These are phyloP conservation scores for Leccinum variicolor DNA, from an alignment of 768 basidiomycete genomes.

Conservation along the genomic window DNA sequence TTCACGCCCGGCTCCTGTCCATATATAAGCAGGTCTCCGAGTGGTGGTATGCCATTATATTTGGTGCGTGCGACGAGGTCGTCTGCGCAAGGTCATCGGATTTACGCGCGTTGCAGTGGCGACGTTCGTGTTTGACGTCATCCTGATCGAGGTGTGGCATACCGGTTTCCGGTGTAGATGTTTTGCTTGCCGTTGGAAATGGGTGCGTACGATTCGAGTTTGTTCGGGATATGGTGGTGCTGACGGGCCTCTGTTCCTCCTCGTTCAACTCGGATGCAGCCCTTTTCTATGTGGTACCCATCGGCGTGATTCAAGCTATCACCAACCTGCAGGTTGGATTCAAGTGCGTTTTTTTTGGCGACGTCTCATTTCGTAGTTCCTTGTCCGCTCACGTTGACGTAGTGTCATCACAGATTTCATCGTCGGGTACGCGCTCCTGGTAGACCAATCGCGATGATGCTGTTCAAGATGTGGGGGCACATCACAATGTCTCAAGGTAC, in stretches of 20 bases:
- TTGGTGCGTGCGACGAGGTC: constrained; percentile 16
- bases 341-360: constrained; percentile 24
- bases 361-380: neutral
- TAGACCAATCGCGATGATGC: constrained; percentile 74
- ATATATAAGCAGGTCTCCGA: constrained; percentile 56
- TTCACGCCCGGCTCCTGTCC: constrained; percentile 59
- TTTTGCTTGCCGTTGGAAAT: constrained; percentile 34
- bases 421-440: constrained; percentile 57
- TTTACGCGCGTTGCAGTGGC: constrained; percentile 24
- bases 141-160: constrained; percentile 61
- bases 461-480: constrained; percentile 74
- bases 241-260: no score
- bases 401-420: constrained; percentile 71
- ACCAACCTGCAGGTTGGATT: constrained; percentile 75
- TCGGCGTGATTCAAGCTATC: constrained; percentile 73
- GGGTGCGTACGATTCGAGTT: constrained; percentile 4
- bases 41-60: constrained; percentile 50
- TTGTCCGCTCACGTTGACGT: constrained; percentile 2
- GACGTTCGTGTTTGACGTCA: constrained; percentile 53
- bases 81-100: neutral
- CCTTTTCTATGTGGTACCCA: constrained; percentile 68
- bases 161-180: constrained; percentile 43
- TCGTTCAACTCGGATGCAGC: constrained; percentile 26
- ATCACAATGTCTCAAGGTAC: constrained; percentile 52
- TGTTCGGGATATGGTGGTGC: constrained; percentile 3